Evolutionary conservation across 2,329 filamentous ascomycete genomes (phyloP), one percentile per base, ranked within the genome.

Genomic region (Aspergillus quadrilineatus): DNA sequence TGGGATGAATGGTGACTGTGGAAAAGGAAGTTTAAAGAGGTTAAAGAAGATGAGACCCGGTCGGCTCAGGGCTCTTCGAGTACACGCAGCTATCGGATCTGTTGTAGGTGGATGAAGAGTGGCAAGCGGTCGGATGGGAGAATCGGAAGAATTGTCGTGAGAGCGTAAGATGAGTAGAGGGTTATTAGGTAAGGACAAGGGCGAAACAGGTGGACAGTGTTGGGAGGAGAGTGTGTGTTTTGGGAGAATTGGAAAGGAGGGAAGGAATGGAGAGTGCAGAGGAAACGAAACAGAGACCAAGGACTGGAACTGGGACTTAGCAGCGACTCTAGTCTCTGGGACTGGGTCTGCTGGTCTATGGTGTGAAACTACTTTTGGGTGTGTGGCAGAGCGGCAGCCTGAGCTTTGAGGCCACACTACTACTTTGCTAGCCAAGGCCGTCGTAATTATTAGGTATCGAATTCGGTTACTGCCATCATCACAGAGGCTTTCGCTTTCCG

Each of bases 221-320:
- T 42, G 45, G 30, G 47, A 26, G 29, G 44, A 22, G 22, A 22
- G 22, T 3, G 22, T 22, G 22, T 22, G 22, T 22, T 22, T 44
- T 55, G 55, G 52, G 55, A 60, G 56, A 58, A 34, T 22, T 22
- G 22, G 49, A 53, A 58, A 46, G 56, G 55, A 54, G 56, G 45
- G 52, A 43, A 54, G 43, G 50, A 60, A 15, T 42, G 39, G 42
- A 46, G 53, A 50, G 55, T 60, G 53, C 52, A 45, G 54, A 53
- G 54, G 53, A 61, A 57, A 57, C 50, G 58, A 57, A 59, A 58
- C 57, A 56, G 49, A 54, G 55, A 34, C 29, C 22, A 10, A 37
- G 41, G 30, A 47, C 50, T 46, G 26, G 34, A 26, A 47, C 42
- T 47, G 42, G 22, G 29, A 44, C 39, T n/a, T n/a, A 39, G 37